A percentile compares a stretch with the other conserved stretches of the same genome.
phyloP scores from a whole-genome alignment of 1,139 yeast species.

The Entelexis sorbosivorans region DNA sequence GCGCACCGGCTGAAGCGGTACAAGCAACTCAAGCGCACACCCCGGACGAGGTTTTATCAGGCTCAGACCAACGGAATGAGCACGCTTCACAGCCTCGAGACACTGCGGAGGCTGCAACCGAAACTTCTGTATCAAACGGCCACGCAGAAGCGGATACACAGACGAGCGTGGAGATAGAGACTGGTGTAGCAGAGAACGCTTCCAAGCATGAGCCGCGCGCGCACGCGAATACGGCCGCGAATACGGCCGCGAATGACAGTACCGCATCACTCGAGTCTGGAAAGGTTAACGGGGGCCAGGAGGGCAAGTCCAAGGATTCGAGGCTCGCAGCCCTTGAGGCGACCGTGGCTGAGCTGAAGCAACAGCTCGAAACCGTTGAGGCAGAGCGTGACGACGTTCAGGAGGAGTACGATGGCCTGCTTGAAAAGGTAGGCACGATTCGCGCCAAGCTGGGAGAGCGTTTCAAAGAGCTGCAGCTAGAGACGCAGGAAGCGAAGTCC shows the following conservation, averaged over 20 bases:
- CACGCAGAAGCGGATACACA: too few relatives aligned
- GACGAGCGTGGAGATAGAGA: not conserved
- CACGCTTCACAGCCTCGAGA: too few relatives aligned
- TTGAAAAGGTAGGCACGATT: conserved; percentile 70
- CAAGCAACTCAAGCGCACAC: too few relatives aligned
- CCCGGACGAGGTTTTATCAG: too few relatives aligned
- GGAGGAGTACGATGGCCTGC: conserved; percentile 60
- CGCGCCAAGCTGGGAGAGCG: conserved; percentile 65
- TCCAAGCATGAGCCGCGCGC: too few relatives aligned
- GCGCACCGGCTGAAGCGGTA: not conserved
- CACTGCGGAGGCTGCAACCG: too few relatives aligned
- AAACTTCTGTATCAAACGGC: too few relatives aligned
- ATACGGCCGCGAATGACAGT: not conserved
- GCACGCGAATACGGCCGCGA: not conserved
- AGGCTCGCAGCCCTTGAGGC: not conserved
- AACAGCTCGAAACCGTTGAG: conserved; percentile 35
- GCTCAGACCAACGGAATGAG: too few relatives aligned
- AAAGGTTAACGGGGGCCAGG: not conserved
- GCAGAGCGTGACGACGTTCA: conserved; percentile 58
- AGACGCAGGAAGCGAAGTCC: conserved; percentile 24
- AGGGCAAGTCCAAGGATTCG: not conserved
- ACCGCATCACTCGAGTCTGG: not conserved
- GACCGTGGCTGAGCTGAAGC: conserved; percentile 24
- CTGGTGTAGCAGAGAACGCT: not conserved
- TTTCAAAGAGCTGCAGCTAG: conserved; percentile 31